Evolutionary conservation across 805 yeast species (phyloP), one percentile per base, ranked within the genome.

Genomic region (Candida cerambycidarum): DNA sequence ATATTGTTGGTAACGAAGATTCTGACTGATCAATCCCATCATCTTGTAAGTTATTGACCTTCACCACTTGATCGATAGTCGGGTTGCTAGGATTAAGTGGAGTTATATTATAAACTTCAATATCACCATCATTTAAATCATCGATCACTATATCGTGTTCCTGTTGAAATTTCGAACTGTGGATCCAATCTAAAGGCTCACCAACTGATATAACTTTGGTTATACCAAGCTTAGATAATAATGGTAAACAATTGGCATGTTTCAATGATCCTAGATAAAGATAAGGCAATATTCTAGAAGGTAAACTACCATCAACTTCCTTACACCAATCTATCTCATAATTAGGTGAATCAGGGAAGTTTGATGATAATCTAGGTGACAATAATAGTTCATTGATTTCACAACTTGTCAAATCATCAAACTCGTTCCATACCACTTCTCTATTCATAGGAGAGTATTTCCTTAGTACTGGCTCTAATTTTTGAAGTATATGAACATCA

Each of bases 1-100:
- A 66, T 16, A 90, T 82, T 30, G 73, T 73, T 11, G 82, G 79
- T 33, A 90, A 67, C 3, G 84, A 76, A 28, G 66, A 64, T 0
- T 84, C 72, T 38, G 90, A 65, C 43, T 86, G 81, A 47, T 90
- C 96, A 36, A 86, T 82, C 0, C 98, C 97, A 61, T 92, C 96
- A 60, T 92, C 98, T 55, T 85, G 89, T 27, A 92, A 69, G 54
- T 88, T 82, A 47, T 79, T 75, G 29, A 92, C 78, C 47, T 75
- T 72, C 80, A 86, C 64, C 17, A 82, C 72, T 33, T 77, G 71
- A 7, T 65, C 60, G 8, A 81, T 68, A 8, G 61, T 33, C 16
- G 29, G 21, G 23, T n/a, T n/a, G n/a, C 15, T 28, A 3, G 25
- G 16, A 1, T 45, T 34, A 21, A 46, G 48, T 1, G 69, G 67